Conservation (phyloP, 371 early-diverging fungal genomes). For the Actinomucor elegans region DNA sequence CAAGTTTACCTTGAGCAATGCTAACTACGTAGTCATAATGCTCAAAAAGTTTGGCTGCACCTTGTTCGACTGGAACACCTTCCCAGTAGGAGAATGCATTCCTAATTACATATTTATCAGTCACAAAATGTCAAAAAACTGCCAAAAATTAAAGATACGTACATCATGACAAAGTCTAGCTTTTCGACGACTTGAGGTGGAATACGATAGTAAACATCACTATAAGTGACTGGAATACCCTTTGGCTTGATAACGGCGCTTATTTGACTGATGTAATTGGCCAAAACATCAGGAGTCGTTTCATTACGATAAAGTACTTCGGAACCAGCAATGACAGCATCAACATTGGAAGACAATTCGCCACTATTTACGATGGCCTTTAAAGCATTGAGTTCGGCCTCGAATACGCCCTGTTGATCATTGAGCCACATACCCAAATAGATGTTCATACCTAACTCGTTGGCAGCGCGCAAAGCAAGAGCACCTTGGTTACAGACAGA, state of each 20-base stretch:
- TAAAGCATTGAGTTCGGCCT: constrained; percentile 49
- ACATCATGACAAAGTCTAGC: constrained; percentile 62
- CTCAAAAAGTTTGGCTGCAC: constrained; percentile 43
- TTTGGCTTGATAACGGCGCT: constrained; percentile 29
- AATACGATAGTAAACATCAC: constrained; percentile 59
- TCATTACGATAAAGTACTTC: constrained; percentile 63
- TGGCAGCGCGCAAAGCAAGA: constrained; percentile 58
- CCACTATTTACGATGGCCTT: constrained; percentile 30
- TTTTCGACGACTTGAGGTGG: constrained; percentile 45
- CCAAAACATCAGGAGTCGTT: constrained; percentile 34
- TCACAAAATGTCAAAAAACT: not conserved
- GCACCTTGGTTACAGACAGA: constrained; percentile 59
- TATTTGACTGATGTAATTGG: constrained; percentile 36
- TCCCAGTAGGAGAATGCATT: constrained; percentile 75
- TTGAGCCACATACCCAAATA: constrained; percentile 68
- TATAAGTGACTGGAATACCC: constrained; percentile 48
- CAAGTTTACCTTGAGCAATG: constrained; percentile 48
- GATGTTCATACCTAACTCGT: constrained; percentile 54
- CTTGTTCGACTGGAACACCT: constrained; percentile 51
- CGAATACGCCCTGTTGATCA: constrained; percentile 50
- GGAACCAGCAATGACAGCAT: constrained; percentile 61
- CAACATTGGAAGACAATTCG: constrained; percentile 32
- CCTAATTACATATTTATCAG: constrained; percentile 15
- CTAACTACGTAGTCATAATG: constrained; percentile 49
- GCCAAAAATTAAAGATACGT: constrained; percentile 3